These are phyloP conservation scores for Penicillium robsamsonii DNA, from an alignment of 495 filamentous ascomycete species.

Conservation along the genomic window DNA sequence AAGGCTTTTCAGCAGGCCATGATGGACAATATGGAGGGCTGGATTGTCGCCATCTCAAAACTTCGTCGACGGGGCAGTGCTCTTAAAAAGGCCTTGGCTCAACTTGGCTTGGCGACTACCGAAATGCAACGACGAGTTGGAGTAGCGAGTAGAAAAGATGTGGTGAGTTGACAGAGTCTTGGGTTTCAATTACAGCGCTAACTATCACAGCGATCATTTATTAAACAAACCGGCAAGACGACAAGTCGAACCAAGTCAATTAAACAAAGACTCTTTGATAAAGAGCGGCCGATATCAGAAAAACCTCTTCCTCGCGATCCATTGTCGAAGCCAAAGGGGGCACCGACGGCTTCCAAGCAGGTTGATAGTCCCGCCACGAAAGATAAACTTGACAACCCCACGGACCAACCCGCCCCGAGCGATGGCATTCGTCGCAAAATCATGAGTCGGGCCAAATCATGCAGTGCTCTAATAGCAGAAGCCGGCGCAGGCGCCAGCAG, in stretches of 20 bases:
- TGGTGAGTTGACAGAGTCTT: conserved; percentile 31
- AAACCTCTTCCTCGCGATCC: conserved; percentile 43
- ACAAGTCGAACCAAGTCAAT: conserved; percentile 21
- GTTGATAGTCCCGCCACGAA: conserved; percentile 17
- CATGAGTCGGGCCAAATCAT: conserved; percentile 26
- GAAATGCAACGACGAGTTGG: conserved; percentile 79
- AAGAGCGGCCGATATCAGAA: conserved; percentile 17
- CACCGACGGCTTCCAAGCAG: conserved; percentile 12
- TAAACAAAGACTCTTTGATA: conserved; percentile 28
- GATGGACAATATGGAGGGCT: conserved; percentile 83
- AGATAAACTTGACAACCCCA: conserved; percentile 12
- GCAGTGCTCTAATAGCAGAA: conserved; percentile 23
- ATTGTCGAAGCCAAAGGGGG: conserved; percentile 10
- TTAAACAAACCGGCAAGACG: conserved; percentile 12
- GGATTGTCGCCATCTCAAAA: conserved; percentile 70
- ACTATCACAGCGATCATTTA: conserved; percentile 26
- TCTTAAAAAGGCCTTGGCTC: conserved; percentile 59
- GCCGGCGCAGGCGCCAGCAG: conserved; percentile 6
- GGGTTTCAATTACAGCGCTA: conserved; percentile 1
- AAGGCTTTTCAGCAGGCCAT: conserved; percentile 71
- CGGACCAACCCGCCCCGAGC: conserved; percentile 1
- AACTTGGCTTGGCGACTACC: conserved; percentile 62
- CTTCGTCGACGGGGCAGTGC: conserved; percentile 62
- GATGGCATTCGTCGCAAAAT: conserved; percentile 11
- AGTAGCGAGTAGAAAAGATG: conserved; percentile 64